Conservation (phyloP, 2,329 filamentous ascomycete genomes). For the Stagonosporopsis chrysanthemi region DNA sequence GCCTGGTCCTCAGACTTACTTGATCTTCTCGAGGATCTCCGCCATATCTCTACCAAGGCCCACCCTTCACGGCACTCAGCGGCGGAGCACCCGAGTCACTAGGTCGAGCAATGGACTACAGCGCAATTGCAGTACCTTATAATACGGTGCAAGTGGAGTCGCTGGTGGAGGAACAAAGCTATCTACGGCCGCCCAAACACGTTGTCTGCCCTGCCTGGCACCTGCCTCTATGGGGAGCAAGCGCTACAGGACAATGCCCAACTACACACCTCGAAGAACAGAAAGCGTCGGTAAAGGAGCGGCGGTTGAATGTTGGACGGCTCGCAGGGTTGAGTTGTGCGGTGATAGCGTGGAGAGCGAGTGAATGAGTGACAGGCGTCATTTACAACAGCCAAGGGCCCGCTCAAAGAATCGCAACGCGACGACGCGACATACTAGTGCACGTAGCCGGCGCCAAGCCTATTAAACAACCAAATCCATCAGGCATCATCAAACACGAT, state of each 20-base stretch:
- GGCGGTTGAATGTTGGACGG: slow-evolving; percentile 1
- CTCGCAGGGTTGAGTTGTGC: slow-evolving; percentile 10
- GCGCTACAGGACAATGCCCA: background rate
- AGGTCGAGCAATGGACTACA: slow-evolving; percentile 23
- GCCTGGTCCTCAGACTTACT: slow-evolving; percentile 32
- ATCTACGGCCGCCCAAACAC: slow-evolving; percentile 13
- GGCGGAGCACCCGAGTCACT: slow-evolving; percentile 10
- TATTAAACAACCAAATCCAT: slow-evolving; percentile 26
- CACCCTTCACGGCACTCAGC: slow-evolving; percentile 5
- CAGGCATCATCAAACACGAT: background rate
- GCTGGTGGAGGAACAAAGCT: slow-evolving; percentile 10
- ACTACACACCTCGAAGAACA: background rate
- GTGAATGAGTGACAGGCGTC: slow-evolving; percentile 18
- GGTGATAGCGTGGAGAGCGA: slow-evolving; percentile 14
- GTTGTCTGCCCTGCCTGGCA: slow-evolving; percentile 1
- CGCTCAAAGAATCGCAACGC: slow-evolving; percentile 36
- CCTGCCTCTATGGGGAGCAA: background rate
- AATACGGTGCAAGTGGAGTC: background rate
- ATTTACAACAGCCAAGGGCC: slow-evolving; percentile 16
- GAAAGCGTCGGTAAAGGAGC: background rate
- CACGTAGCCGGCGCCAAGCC: slow-evolving; percentile 31
- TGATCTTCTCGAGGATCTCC: slow-evolving; percentile 45
- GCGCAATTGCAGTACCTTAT: background rate
- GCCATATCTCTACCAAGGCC: slow-evolving; percentile 37
- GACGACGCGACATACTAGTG: slow-evolving; percentile 32